A percentile compares a stretch with the other conserved stretches of the same genome.
Evolutionary conservation across 305 asterid genomes (phyloP).

Genomic region (Fraxinus xanthoxyloides): DNA sequence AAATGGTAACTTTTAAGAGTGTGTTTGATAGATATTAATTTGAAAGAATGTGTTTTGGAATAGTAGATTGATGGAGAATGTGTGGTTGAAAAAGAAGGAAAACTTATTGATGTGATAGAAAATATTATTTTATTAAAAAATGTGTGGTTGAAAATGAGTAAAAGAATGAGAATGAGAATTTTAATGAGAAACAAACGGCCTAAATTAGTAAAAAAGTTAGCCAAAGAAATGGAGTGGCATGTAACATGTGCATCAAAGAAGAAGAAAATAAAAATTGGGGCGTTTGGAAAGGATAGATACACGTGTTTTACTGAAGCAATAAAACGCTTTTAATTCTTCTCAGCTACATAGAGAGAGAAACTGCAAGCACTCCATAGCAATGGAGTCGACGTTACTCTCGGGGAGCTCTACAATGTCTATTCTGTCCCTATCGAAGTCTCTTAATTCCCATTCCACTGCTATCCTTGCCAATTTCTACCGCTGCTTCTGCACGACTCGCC

Average conservation of each 20-base stretch:
- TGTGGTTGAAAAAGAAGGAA: no score
- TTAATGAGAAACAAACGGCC: no score
- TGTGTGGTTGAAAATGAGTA: no score
- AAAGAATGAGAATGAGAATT: no score
- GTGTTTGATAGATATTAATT: no score
- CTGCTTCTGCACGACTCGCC: slow-evolving; percentile 38
- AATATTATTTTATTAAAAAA: no score
- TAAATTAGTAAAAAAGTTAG: no score
- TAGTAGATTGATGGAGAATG: no score
- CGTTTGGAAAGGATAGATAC: not conserved
- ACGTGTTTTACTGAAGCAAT: not conserved
- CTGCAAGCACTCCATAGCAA: slow-evolving; percentile 6
- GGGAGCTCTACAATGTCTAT: not conserved
- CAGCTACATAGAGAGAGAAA: not conserved
- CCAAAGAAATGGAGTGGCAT: not conserved
- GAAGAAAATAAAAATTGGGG: not conserved
- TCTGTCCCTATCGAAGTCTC: slow-evolving; percentile 39
- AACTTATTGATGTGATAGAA: no score
- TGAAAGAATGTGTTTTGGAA: no score
- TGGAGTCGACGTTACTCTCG: slow-evolving; percentile 50
- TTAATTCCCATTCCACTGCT: slow-evolving; percentile 38
- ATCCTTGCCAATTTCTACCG: slow-evolving; percentile 46
- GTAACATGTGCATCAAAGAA: not conserved
- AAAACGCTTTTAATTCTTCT: not conserved
- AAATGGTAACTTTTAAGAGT: no score